Base-by-base conservation (phyloP, 805 yeast species). In the Zygoascus flipseniorum region DNA sequence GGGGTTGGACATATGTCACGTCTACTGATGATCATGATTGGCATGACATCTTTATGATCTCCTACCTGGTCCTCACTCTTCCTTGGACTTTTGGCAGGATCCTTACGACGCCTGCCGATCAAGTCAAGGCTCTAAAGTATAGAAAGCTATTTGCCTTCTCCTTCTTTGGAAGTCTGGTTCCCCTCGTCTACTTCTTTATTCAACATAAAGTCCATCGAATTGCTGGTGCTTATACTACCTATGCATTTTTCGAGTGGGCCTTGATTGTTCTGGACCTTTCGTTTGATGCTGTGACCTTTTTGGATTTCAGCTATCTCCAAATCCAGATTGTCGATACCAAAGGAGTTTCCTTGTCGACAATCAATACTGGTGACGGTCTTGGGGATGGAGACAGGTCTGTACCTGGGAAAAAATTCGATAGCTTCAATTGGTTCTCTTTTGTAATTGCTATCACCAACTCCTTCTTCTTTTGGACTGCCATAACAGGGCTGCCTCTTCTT, bases 1-100 rank as follows among this genome's bases (percentile, higher is more conserved):
- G 99, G 65, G 98, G 98, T 11, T 93, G 98, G 97, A 96, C 95
- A 8, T 93, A 93, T 66, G 86, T 93, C 58, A 93, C 99, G 1
- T 86, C 96, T 6, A 89, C 97, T 0, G 99, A 93, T 68, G 97
- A 93, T 67, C 98, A 92, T 62, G 96, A 92, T 69, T 82, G 85
- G 73, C 99, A 93, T 67, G 98, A 93, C 65, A 81, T 93, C 44
- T 92, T 92, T 67, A 93, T 93, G 99, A 89, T 93, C 56, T 67
- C 85, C 28, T 93, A 93, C 70, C 85, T 93, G 54, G 78, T 89
- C 1, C 75, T 92, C 56, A 90, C 98, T 1, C 74, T 92, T 41
- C 99, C 99, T 1, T 93, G 97, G 97, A 85, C 88, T 49, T 68
- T 82, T 20, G 69, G 81, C 47, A 79, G 85, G 37, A 80, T 84